A percentile compares a stretch with the other conserved stretches of the same genome.
phyloP scores from a whole-genome alignment of 1,139 yeast species.

The Candida sanyaensis region DNA sequence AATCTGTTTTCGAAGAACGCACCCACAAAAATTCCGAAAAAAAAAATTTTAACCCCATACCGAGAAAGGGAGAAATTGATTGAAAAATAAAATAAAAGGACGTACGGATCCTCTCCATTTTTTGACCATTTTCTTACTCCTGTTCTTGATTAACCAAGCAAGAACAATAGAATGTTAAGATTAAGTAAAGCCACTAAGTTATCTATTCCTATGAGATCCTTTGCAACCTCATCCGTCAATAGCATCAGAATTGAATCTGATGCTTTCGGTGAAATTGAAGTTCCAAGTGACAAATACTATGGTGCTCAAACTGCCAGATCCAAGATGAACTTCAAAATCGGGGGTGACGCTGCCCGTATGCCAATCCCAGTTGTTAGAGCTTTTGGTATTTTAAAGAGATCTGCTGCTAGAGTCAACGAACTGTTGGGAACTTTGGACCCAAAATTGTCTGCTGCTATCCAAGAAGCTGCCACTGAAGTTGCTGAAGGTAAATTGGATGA shows the following conservation, averaged over 20 bases:
- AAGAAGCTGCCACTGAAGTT: slow-evolving; percentile 94
- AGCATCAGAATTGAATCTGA: slow-evolving; percentile 79
- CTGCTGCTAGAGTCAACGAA: slow-evolving; percentile 91
- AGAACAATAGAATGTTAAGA: slow-evolving; percentile 31
- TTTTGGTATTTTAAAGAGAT: slow-evolving; percentile 90
- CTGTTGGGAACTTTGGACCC: slow-evolving; percentile 81
- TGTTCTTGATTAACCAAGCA: background rate
- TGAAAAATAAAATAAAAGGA: background rate
- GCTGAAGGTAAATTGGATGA: slow-evolving; percentile 87
- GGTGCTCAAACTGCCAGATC: slow-evolving; percentile 99
- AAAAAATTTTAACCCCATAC: background rate
- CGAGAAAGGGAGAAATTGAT: background rate
- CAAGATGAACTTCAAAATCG: slow-evolving; percentile 89
- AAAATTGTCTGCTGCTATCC: slow-evolving; percentile 78
- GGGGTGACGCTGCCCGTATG: slow-evolving; percentile 87
- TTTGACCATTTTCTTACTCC: background rate
- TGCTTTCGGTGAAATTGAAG: slow-evolving; percentile 95
- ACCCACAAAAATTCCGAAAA: slow-evolving; percentile 1
- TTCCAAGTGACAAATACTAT: slow-evolving; percentile 84
- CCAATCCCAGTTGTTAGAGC: slow-evolving; percentile 91
- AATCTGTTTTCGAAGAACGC: background rate
- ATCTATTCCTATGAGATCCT: slow-evolving; percentile 23
- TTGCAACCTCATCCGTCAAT: slow-evolving; percentile 27
- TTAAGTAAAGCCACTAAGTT: slow-evolving; percentile 19
- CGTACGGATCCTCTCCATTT: background rate